These are phyloP conservation scores for Penicillium sp. DNA, from an alignment of 2,329 filamentous ascomycete species.

Conservation along the genomic window DNA sequence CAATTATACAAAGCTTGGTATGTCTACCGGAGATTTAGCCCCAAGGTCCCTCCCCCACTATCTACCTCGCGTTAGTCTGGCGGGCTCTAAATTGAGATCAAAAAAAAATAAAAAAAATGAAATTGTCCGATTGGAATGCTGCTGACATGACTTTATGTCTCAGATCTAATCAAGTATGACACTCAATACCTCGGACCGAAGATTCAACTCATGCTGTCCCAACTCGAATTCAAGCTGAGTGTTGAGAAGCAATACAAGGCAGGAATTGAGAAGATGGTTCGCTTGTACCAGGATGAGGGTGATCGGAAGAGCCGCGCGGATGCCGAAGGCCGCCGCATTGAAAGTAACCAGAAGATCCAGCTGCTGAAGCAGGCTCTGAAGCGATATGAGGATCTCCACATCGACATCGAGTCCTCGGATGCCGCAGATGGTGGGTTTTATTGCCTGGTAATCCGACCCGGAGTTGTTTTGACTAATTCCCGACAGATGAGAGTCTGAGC, in stretches of 20 bases:
- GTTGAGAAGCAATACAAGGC: slow-evolving; percentile 99
- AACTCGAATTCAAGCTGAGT: slow-evolving; percentile 97
- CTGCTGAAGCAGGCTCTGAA: slow-evolving; percentile 93
- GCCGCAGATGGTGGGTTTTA: slow-evolving; percentile 70
- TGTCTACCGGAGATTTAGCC: slow-evolving; percentile 29
- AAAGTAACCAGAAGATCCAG: slow-evolving; percentile 98
- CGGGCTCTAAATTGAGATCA: neutral
- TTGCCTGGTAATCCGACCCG: neutral
- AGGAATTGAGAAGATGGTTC: slow-evolving; percentile 98
- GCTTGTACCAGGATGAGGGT: slow-evolving; percentile 94
- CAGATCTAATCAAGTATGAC: slow-evolving; percentile 98
- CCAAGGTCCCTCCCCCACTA: neutral
- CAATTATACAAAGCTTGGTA: slow-evolving; percentile 96
- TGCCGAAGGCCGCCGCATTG: slow-evolving; percentile 82
- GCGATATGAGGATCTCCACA: slow-evolving; percentile 94
- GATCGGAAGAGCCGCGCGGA: slow-evolving; percentile 94
- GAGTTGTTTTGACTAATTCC: slow-evolving; percentile 26
- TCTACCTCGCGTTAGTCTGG: neutral
- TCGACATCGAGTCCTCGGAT: slow-evolving; percentile 81
- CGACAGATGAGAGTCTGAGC: slow-evolving; percentile 89
- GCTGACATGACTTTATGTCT: slow-evolving; percentile 18
- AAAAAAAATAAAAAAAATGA: slow-evolving; percentile 6
- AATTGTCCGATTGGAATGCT: slow-evolving; percentile 20
- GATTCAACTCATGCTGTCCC: slow-evolving; percentile 98
- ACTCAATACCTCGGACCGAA: slow-evolving; percentile 92